Conservation (phyloP, 2,329 filamentous ascomycete species). For the Aureobasidium melanogenum region DNA sequence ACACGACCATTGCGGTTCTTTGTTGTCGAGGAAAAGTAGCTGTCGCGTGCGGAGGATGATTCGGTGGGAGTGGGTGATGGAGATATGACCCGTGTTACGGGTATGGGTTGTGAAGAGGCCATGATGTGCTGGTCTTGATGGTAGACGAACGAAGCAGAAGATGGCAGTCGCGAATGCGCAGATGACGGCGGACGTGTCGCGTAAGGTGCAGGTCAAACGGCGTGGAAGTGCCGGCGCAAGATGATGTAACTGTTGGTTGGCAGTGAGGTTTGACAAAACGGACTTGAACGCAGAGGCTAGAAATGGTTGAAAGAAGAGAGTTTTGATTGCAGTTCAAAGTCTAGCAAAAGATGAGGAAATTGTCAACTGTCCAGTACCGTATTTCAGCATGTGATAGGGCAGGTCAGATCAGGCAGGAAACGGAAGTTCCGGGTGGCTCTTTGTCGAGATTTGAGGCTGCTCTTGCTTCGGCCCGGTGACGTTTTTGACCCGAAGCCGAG, state of each 20-base stretch:
- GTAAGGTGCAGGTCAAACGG: not conserved
- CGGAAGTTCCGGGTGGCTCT: not conserved
- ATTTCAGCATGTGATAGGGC: not conserved
- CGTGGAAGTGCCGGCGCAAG: not conserved
- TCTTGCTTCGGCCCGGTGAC: not conserved
- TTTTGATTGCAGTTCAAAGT: not conserved
- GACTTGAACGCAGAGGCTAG: not conserved
- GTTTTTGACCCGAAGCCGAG: not conserved
- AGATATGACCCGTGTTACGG: slow-evolving; percentile 77
- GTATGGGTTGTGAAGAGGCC: slow-evolving; percentile 49
- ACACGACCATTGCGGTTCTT: slow-evolving; percentile 47
- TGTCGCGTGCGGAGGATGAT: slow-evolving; percentile 39
- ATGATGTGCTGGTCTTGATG: slow-evolving; percentile 22
- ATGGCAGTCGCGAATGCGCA: not conserved
- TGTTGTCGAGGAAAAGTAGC: slow-evolving; percentile 58
- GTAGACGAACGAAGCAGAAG: not conserved
- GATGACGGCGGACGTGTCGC: not conserved
- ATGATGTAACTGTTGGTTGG: slow-evolving; percentile 1
- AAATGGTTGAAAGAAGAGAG: not conserved
- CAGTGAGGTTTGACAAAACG: not conserved
- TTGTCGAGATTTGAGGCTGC: not conserved
- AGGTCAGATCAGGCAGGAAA: not conserved
- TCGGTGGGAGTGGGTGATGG: slow-evolving; percentile 71
- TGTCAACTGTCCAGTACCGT: not conserved
- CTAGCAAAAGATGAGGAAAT: not conserved